Evolutionary conservation across 805 yeast species (phyloP).

Genomic region (Yarrowia sp.): DNA sequence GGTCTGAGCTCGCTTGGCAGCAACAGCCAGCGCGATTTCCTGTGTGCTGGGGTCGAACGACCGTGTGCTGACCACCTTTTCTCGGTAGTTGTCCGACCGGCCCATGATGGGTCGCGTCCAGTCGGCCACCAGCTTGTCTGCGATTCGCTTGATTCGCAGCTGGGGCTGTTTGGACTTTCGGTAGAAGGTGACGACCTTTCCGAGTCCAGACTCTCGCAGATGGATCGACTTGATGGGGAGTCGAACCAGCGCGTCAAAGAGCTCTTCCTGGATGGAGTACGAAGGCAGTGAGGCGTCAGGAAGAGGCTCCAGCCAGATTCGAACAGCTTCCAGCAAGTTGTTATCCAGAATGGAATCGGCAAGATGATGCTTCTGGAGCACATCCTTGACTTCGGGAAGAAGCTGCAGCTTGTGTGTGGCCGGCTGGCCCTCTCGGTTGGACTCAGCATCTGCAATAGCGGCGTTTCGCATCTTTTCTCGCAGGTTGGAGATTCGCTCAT

Average conservation of each 20-base stretch:
- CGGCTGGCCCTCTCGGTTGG: constrained; percentile 65
- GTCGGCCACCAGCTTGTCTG: constrained; percentile 89
- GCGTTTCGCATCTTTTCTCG: constrained; percentile 87
- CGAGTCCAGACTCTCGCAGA: constrained; percentile 91
- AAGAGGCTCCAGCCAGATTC: constrained; percentile 97
- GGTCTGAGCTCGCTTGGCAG: constrained; percentile 31
- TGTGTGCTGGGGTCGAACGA: constrained; percentile 57
- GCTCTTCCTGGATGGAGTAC: constrained; percentile 89
- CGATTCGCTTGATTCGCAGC: constrained; percentile 80
- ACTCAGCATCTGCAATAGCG: constrained; percentile 61
- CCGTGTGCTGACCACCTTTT: constrained; percentile 72
- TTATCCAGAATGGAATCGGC: constrained; percentile 94
- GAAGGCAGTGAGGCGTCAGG: constrained; percentile 99
- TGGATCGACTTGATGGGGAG: constrained; percentile 96
- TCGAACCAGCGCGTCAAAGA: constrained; percentile 73
- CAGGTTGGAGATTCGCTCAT: constrained; percentile 80
- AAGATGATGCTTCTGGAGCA: constrained; percentile 79
- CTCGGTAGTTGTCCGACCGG: constrained; percentile 91
- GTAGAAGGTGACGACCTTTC: constrained; percentile 91
- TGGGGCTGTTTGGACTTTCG: constrained; percentile 91
- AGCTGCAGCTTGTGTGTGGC: constrained; percentile 80
- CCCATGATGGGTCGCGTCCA: constrained; percentile 99
- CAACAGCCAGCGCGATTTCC: constrained; percentile 40
- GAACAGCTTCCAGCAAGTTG: constrained; percentile 87
- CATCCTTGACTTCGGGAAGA: constrained; percentile 77